A percentile compares a stretch with the other conserved stretches of the same genome.
These are phyloP conservation scores for Colletotrichum lentis DNA, from an alignment of 2,329 filamentous ascomycete species.

Conservation along the genomic window DNA sequence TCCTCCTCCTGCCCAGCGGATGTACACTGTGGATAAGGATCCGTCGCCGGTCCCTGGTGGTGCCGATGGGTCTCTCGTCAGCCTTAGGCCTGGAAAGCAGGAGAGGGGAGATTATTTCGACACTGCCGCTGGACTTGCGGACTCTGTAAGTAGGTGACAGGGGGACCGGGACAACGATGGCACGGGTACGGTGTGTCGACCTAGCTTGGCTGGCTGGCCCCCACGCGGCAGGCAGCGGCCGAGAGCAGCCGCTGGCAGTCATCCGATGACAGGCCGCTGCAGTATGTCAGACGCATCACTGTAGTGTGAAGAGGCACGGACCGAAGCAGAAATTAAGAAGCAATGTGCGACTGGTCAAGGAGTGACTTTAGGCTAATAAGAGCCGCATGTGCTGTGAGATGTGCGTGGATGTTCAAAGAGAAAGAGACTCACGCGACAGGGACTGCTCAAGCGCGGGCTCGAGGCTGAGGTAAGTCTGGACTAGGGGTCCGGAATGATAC, in stretches of 20 bases:
- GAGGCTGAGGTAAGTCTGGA: background rate
- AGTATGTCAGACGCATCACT: background rate
- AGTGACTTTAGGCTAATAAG: slow-evolving; percentile 32
- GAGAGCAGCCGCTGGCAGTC: slow-evolving; percentile 21
- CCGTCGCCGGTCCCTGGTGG: background rate
- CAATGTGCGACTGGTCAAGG: background rate
- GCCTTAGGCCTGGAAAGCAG: slow-evolving; percentile 32
- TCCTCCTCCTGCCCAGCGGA: background rate
- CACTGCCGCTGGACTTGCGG: background rate
- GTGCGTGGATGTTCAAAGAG: background rate
- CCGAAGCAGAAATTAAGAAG: slow-evolving; percentile 4
- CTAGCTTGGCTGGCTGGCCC: slow-evolving; percentile 19
- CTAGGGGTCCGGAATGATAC: slow-evolving; percentile 18
- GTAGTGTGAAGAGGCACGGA: slow-evolving; percentile 17
- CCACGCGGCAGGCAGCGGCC: slow-evolving; percentile 30
- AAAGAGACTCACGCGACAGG: background rate
- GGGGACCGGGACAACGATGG: slow-evolving; percentile 9
- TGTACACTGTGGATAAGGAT: background rate
- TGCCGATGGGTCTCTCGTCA: slow-evolving; percentile 27
- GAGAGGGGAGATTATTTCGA: slow-evolving; percentile 16
- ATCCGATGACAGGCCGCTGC: slow-evolving; percentile 20
- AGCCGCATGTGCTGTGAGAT: slow-evolving; percentile 19
- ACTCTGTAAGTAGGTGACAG: background rate
- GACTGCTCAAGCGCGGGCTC: background rate
- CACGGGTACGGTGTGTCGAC: slow-evolving; percentile 18